Evolutionary conservation across 2,329 filamentous ascomycete genomes (phyloP).

Genomic region (Neofusicoccum ribis): DNA sequence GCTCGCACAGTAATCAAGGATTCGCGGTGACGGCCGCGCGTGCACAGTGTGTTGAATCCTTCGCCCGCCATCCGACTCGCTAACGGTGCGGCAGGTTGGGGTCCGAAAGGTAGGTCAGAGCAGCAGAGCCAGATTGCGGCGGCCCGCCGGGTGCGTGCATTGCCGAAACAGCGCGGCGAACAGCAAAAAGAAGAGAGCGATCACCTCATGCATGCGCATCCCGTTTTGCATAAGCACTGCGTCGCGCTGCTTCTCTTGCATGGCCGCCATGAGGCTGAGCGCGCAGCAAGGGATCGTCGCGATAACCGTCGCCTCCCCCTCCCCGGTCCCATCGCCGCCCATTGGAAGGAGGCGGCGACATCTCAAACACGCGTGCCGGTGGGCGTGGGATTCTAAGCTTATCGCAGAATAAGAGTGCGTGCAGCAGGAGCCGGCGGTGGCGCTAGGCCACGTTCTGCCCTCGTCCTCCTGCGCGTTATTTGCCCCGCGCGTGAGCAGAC

Average conservation of each 20-base stretch:
- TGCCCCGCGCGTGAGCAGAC: too few relatives aligned
- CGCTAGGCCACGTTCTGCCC: slow-evolving; percentile 2
- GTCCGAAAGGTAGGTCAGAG: slow-evolving; percentile 13
- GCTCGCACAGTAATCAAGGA: background rate
- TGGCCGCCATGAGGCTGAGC: background rate
- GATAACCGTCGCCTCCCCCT: background rate
- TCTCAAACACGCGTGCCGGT: background rate
- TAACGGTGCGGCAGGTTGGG: background rate
- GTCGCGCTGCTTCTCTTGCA: background rate
- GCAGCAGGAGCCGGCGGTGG: background rate
- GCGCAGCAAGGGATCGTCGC: background rate
- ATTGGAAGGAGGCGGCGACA: too few relatives aligned
- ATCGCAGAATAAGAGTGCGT: background rate
- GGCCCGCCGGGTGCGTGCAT: background rate
- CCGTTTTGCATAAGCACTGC: background rate
- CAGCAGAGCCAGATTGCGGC: background rate
- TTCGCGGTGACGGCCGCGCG: background rate
- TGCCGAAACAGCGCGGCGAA: background rate
- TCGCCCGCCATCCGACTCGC: background rate
- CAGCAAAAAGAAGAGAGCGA: too few relatives aligned
- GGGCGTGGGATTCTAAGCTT: background rate
- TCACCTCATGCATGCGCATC: background rate
- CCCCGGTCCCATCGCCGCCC: too few relatives aligned
- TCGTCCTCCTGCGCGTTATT: too few relatives aligned
- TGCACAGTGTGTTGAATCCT: background rate